Base-by-base conservation (phyloP, 139 green algal genomes). In the Gonium pectorale region DNA sequence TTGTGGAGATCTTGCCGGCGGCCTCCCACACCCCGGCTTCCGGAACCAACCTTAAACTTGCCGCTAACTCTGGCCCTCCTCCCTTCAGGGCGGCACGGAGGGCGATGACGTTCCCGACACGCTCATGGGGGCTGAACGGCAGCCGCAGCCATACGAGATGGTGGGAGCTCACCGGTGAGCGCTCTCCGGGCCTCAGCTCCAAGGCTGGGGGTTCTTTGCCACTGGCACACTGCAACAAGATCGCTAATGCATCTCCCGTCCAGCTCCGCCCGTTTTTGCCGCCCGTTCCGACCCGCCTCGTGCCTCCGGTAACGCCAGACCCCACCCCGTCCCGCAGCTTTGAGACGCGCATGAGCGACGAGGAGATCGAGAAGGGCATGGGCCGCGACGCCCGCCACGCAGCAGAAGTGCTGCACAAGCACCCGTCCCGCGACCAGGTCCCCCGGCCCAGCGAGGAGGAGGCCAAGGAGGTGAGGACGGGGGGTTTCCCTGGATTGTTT, bases 261-360 rank as follows among this genome's bases (percentile, higher is more conserved):
- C 54, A 33, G 54, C 24, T 64, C 24, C 19, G 5, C 19, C 5
- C 54, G 5, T 29, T 64, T 64, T 64, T 64, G 19, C 54, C 54
- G 19, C 54, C 54, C 26, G 24, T 15, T 15, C 9, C 46, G 15
- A 54, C 46, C 46, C n/a, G n/a, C n/a, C n/a, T n/a, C n/a, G n/a
- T n/a, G n/a, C n/a, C n/a, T n/a, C n/a, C n/a, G n/a, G n/a, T n/a
- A n/a, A n/a, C n/a, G n/a, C n/a, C n/a, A n/a, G n/a, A n/a, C n/a
- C n/a, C n/a, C 13, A 15, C 13, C 46, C 46, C 15, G 46, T 15
- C 38, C 13, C 8, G 17, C 78, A 85, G 79, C 33, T 78, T 78
- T 44, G 79, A 85, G 79, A 85, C 79, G 13, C 79, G 79, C 64
- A 85, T 85, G 79, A 85, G 64, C 64, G 79, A 85, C 64, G 79